Evolutionary conservation across 1,284 basidiomycete species (phyloP).

Genomic region (Ganoderma lingzhi): DNA sequence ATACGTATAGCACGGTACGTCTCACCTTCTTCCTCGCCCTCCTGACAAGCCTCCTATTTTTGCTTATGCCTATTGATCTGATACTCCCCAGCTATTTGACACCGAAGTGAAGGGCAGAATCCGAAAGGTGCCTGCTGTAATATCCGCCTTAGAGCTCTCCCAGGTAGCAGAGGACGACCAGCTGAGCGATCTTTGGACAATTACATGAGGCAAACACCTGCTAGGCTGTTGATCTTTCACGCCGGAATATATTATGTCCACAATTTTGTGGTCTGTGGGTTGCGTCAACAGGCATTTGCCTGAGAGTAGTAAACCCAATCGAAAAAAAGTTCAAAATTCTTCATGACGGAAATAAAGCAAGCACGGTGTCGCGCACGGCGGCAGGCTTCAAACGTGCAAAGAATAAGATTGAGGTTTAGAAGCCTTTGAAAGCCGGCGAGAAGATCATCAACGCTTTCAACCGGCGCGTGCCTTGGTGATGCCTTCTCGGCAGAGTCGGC

Average conservation of each 20-base stretch:
- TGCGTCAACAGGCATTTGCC: too few species aligned
- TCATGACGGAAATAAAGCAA: too few species aligned
- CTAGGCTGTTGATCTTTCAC: neutral
- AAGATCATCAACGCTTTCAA: neutral
- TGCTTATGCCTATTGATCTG: conserved; percentile 5
- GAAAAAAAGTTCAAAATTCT: too few species aligned
- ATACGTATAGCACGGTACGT: conserved; percentile 91
- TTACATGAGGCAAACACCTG: conserved; percentile 10
- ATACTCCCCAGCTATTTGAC: conserved; percentile 76
- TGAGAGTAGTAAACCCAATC: too few species aligned
- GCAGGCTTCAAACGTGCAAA: neutral
- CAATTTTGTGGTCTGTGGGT: too few species aligned
- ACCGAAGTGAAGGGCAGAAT: conserved; percentile 85
- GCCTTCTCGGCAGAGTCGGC: neutral
- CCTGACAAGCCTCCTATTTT: neutral
- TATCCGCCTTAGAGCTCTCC: conserved; percentile 18
- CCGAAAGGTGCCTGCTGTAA: conserved; percentile 77
- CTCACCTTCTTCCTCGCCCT: neutral
- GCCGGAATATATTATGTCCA: too few species aligned
- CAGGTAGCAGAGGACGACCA: conserved; percentile 21
- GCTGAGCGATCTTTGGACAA: conserved; percentile 28
- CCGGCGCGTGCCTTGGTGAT: neutral
- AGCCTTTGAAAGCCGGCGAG: conserved; percentile 1
- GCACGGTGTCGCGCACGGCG: neutral
- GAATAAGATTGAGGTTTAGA: neutral